Percentiles rank a stretch among this genome's conserved stretches.
Conservation (phyloP, 2,329 filamentous ascomycete genomes). For the Paecilomyces niveus region DNA sequence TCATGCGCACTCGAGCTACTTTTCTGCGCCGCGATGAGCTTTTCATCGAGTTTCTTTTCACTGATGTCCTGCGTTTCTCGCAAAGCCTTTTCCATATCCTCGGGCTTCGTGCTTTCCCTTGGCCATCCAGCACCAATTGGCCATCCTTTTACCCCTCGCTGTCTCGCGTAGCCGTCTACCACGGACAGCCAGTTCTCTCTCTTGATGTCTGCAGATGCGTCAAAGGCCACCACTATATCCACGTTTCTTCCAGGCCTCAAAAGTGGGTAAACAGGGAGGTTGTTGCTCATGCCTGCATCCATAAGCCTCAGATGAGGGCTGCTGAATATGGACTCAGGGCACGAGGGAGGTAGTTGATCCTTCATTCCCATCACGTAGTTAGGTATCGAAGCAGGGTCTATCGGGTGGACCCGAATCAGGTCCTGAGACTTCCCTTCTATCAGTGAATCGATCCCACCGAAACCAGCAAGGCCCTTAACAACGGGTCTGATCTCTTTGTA, state of each 20-base stretch:
- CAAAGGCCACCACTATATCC: conserved; percentile 86
- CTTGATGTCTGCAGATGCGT: conserved; percentile 86
- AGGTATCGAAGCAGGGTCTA: conserved; percentile 82
- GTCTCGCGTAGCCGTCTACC: conserved; percentile 83
- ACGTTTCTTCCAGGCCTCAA: conserved; percentile 81
- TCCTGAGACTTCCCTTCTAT: conserved; percentile 78
- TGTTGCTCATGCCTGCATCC: conserved; percentile 99
- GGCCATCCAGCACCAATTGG: conserved; percentile 94
- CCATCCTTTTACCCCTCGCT: conserved; percentile 90
- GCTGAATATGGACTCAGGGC: conserved; percentile 68
- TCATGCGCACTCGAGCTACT: conserved; percentile 16
- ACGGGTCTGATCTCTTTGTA: conserved; percentile 89
- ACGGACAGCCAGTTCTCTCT: conserved; percentile 94
- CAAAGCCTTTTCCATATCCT: conserved; percentile 58
- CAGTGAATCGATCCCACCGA: conserved; percentile 70
- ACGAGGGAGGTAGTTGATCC: conserved; percentile 63
- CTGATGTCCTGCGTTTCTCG: conserved; percentile 59
- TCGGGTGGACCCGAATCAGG: conserved; percentile 84
- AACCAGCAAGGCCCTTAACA: conserved; percentile 65
- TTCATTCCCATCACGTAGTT: conserved; percentile 84
- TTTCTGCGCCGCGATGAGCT: conserved; percentile 53
- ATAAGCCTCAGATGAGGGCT: conserved; percentile 72
- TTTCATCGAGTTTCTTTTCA: conserved; percentile 54
- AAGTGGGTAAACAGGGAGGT: conserved; percentile 89
- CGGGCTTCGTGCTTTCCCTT: conserved; percentile 49